Conservation (phyloP, 345 rosid genomes). For the Eucalyptus virginea region DNA sequence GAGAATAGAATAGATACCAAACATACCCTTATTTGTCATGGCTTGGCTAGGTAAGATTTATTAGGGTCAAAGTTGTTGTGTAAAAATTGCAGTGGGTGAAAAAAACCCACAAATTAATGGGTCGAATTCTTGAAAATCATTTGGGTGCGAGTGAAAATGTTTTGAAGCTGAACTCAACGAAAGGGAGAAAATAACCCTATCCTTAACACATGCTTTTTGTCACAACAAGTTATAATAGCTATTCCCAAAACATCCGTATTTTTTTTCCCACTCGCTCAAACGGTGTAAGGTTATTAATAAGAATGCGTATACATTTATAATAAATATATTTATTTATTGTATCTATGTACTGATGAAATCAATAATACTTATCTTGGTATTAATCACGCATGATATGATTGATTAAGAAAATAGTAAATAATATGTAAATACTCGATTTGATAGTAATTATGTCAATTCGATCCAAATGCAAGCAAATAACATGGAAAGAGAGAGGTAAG, state of each 20-base stretch:
- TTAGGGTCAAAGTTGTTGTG: not conserved
- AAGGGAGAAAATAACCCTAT: not conserved
- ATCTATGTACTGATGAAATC: not conserved
- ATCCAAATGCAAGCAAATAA: not conserved
- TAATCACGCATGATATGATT: not conserved
- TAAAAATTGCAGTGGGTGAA: not conserved
- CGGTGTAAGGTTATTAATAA: not conserved
- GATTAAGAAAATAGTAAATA: not conserved
- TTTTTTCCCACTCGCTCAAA: not conserved
- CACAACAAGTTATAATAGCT: not conserved
- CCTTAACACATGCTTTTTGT: not conserved
- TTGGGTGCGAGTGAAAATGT: not conserved
- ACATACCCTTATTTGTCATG: not conserved
- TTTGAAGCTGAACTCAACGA: not conserved
- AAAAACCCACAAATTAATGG: not conserved
- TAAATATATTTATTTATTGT: not conserved
- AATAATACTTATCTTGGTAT: not conserved
- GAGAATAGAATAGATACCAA: no score
- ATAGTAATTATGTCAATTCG: not conserved
- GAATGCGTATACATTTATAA: not conserved
- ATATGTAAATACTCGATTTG: not conserved
- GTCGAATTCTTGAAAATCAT: not conserved
- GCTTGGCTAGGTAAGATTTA: not conserved
- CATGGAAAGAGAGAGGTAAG: not conserved
- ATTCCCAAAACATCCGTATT: not conserved